Conservation (phyloP, 495 filamentous ascomycete species). For the Choiromyces venosus region DNA sequence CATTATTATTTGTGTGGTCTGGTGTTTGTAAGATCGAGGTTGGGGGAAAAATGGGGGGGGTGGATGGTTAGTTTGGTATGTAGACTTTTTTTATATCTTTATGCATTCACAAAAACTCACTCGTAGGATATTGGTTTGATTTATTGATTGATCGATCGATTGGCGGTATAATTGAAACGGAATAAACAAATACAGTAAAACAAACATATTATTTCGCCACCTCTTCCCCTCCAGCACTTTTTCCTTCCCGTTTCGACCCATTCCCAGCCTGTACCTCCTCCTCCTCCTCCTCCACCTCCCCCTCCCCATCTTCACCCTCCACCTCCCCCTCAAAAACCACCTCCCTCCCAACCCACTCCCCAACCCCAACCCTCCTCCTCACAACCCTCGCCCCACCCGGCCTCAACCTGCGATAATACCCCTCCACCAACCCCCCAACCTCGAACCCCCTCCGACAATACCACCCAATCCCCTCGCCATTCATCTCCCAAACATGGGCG, state of each 20-base stretch:
- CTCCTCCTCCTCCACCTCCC: neutral
- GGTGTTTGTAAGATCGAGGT: neutral
- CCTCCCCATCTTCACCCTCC: neutral
- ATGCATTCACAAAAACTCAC: neutral
- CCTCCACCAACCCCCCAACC: slow-evolving; percentile 53
- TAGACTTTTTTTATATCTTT: neutral
- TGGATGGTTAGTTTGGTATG: neutral
- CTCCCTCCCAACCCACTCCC: slow-evolving; percentile 5
- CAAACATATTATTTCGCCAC: neutral
- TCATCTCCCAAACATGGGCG: slow-evolving; percentile 93
- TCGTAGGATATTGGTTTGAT: neutral
- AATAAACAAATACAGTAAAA: too few relatives aligned
- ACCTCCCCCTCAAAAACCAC: neutral
- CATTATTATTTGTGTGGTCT: neutral
- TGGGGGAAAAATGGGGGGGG: too few relatives aligned
- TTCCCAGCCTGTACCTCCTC: neutral
- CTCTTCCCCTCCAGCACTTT: neutral
- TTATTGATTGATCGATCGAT: neutral
- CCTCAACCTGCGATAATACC: slow-evolving; percentile 79
- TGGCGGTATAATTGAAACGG: neutral
- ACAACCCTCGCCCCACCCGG: slow-evolving; percentile 77
- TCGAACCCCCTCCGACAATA: slow-evolving; percentile 76
- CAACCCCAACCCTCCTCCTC: slow-evolving; percentile 44
- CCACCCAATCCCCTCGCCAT: slow-evolving; percentile 80
- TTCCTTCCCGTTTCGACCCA: neutral